Evolutionary conservation across 1,284 basidiomycete species (phyloP).

Genomic region (Boletus mariae): DNA sequence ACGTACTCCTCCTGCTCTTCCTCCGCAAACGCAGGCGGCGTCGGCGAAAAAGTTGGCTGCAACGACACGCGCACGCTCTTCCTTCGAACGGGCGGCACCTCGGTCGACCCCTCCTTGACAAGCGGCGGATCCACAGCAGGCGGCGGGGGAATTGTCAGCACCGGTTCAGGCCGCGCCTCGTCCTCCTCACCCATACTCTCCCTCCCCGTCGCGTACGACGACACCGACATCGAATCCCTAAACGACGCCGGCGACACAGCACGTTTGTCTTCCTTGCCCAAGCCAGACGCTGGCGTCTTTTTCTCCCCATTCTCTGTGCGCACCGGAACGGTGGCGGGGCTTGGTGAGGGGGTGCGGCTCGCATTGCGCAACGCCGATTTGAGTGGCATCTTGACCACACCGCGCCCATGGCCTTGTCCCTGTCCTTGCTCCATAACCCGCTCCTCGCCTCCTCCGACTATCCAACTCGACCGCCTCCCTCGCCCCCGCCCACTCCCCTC

Average conservation of each 20-base stretch:
- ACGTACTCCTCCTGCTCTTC: constrained; percentile 31
- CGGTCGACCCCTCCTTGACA: not conserved
- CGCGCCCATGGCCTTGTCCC: not conserved
- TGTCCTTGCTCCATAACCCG: not conserved
- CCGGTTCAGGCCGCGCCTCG: not conserved
- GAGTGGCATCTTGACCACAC: constrained; percentile 45
- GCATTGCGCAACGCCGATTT: constrained; percentile 58
- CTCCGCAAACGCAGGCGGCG: constrained; percentile 61
- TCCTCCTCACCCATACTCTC: constrained; percentile 41
- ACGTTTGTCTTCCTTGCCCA: not conserved
- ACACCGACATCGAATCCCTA: constrained; percentile 34
- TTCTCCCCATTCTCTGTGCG: not conserved
- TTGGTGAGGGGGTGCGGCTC: constrained; percentile 41
- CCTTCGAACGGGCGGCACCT: constrained; percentile 38
- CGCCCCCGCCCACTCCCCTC: not conserved
- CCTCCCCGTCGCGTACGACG: constrained; percentile 59
- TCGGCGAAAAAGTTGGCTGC: constrained; percentile 65
- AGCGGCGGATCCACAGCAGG: constrained; percentile 18
- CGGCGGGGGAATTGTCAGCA: constrained; percentile 15
- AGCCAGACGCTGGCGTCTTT: not conserved
- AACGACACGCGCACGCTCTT: constrained; percentile 75
- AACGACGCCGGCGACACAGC: not conserved
- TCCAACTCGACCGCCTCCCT: not conserved
- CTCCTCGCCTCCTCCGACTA: not conserved
- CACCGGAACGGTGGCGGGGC: not conserved